Conservation (phyloP, 352 stramenopile genomes). For the Aphanomyces euteiches region DNA sequence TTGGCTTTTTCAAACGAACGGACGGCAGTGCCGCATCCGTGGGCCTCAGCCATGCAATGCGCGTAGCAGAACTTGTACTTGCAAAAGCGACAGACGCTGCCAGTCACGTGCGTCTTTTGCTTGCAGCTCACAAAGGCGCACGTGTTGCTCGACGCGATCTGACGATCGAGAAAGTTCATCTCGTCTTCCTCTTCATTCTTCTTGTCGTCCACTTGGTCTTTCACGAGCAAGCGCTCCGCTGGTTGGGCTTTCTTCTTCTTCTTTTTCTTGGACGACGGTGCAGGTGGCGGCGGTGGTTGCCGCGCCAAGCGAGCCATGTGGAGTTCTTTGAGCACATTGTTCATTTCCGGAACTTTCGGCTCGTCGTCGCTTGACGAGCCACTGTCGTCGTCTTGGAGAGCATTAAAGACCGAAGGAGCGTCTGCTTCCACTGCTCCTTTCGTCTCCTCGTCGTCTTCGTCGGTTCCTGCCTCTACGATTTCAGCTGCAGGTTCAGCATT, state of each 20-base stretch:
- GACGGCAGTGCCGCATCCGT: constrained; percentile 71
- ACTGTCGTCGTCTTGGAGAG: constrained; percentile 28
- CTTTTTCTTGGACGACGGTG: constrained; percentile 43
- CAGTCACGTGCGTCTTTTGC: constrained; percentile 56
- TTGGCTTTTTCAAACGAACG: constrained; percentile 34
- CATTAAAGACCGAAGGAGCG: neutral
- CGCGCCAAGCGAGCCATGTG: constrained; percentile 57
- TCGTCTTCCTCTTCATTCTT: constrained; percentile 52
- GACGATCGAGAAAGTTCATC: constrained; percentile 61
- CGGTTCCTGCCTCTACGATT: no score
- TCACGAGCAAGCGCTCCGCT: constrained; percentile 18
- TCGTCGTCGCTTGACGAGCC: constrained; percentile 31
- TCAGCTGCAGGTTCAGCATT: no score
- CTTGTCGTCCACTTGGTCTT: constrained; percentile 36
- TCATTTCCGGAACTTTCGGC: constrained; percentile 20
- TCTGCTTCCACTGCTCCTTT: no score
- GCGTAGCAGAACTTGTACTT: constrained; percentile 84
- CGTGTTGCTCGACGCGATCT: constrained; percentile 48
- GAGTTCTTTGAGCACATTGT: constrained; percentile 55
- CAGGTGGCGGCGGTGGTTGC: constrained; percentile 38
- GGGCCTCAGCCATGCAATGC: constrained; percentile 65
- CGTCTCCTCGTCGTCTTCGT: no score
- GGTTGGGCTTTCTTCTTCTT: constrained; percentile 46
- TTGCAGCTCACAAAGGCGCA: constrained; percentile 60
- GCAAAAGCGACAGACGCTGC: constrained; percentile 76